phyloP scores from a whole-genome alignment of 2,329 filamentous ascomycete genomes.

The Clarireedia hainanense region DNA sequence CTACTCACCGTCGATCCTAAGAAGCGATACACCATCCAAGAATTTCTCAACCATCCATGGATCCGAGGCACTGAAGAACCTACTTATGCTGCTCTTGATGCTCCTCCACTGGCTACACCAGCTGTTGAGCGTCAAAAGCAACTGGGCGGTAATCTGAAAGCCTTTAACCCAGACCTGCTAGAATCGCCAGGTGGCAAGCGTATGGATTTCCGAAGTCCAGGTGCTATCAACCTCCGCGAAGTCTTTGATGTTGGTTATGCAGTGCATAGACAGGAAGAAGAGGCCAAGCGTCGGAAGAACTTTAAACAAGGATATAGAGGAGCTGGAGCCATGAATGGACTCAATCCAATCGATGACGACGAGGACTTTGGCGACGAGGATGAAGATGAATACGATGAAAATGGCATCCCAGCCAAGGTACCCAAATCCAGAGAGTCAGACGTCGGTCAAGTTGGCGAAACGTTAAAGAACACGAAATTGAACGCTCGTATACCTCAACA shows the following conservation, averaged over 20 bases:
- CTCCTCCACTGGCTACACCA: slow-evolving; percentile 64
- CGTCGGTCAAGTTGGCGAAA: slow-evolving; percentile 72
- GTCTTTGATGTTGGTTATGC: slow-evolving; percentile 98
- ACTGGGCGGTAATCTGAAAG: slow-evolving; percentile 29
- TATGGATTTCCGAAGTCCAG: slow-evolving; percentile 90
- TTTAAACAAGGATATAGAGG: slow-evolving; percentile 62
- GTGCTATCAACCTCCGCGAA: slow-evolving; percentile 89
- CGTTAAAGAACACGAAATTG: slow-evolving; percentile 77
- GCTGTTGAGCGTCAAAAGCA: slow-evolving; percentile 34
- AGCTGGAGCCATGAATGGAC: slow-evolving; percentile 53
- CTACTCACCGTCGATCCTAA: slow-evolving; percentile 90
- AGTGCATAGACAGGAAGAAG: slow-evolving; percentile 93
- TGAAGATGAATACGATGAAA: slow-evolving; percentile 50
- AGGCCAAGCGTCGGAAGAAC: slow-evolving; percentile 84
- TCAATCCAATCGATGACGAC: slow-evolving; percentile 57
- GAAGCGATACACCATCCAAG: slow-evolving; percentile 84
- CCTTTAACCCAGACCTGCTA: slow-evolving; percentile 48
- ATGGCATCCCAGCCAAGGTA: slow-evolving; percentile 52
- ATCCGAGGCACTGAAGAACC: slow-evolving; percentile 64
- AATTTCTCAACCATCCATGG: slow-evolving; percentile 95
- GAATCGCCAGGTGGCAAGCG: slow-evolving; percentile 59
- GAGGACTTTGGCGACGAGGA: slow-evolving; percentile 60
- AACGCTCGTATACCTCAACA: slow-evolving; percentile 47
- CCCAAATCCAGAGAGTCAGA: slow-evolving; percentile 51
- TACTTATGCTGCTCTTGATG: slow-evolving; percentile 59